A percentile compares a stretch with the other conserved stretches of the same genome.
Evolutionary conservation across 495 filamentous ascomycete genomes (phyloP).

Genomic region (Penicillium tannophilum): DNA sequence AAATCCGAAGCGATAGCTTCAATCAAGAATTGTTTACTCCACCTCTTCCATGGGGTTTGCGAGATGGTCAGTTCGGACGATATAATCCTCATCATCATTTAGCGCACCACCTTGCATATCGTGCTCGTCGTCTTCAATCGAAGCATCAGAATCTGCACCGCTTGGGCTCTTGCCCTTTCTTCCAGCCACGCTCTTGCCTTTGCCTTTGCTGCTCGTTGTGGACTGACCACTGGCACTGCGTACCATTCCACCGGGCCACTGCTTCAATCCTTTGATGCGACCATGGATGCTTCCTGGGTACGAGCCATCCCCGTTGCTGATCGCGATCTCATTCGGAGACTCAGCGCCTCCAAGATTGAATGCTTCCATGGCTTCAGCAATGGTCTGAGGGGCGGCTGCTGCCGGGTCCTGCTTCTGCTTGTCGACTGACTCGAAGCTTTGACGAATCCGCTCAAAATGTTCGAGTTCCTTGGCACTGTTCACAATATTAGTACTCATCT

Average conservation of each 20-base stretch:
- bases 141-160: slow-evolving; percentile 42
- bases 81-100: slow-evolving; percentile 51
- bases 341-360: slow-evolving; percentile 32
- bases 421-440: slow-evolving; percentile 69
- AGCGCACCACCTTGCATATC: slow-evolving; percentile 33
- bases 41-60: slow-evolving; percentile 32
- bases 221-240: slow-evolving; percentile 35
- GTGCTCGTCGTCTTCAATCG: slow-evolving; percentile 44
- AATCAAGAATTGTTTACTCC: slow-evolving; percentile 20
- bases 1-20: background rate
- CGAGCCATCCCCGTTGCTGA: slow-evolving; percentile 35
- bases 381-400: slow-evolving; percentile 35
- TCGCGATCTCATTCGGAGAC: slow-evolving; percentile 22
- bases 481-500: slow-evolving; percentile 22
- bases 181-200: slow-evolving; percentile 35
- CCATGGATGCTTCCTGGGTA: slow-evolving; percentile 24
- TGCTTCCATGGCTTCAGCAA: slow-evolving; percentile 42
- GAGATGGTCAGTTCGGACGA: slow-evolving; percentile 48
- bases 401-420: slow-evolving; percentile 40
- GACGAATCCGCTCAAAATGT: slow-evolving; percentile 85
- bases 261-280: slow-evolving; percentile 37
- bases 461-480: slow-evolving; percentile 82
- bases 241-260: slow-evolving; percentile 27
- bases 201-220: slow-evolving; percentile 38
- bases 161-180: slow-evolving; percentile 44